phyloP scores from a whole-genome alignment of 2,329 filamentous ascomycete genomes.

The Shiraia bambusicola region DNA sequence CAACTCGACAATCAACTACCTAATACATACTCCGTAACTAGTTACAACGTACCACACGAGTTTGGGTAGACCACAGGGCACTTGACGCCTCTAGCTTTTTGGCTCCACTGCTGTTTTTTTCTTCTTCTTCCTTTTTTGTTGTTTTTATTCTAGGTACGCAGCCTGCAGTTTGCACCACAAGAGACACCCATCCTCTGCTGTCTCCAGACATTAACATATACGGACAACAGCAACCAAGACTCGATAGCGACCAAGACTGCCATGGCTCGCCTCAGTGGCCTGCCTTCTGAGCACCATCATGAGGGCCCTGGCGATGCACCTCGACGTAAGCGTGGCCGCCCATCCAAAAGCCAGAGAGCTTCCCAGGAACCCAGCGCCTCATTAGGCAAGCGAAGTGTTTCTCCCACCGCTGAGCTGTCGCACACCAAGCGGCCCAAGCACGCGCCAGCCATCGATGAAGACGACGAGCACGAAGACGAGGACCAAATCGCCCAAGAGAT shows the following conservation, averaged over 20 bases:
- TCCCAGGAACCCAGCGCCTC: constrained; percentile 21
- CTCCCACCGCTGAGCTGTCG: constrained; percentile 26
- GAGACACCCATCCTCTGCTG: constrained; percentile 5
- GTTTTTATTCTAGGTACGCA: constrained; percentile 4
- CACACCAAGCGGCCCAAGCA: constrained; percentile 40
- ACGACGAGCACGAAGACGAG: constrained; percentile 31
- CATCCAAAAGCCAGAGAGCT: constrained; percentile 25
- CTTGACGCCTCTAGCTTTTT: constrained; percentile 2
- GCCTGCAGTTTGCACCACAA: constrained; percentile 10
- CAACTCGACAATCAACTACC: neutral
- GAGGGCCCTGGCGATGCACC: constrained; percentile 38
- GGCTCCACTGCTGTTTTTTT: constrained; percentile 2
- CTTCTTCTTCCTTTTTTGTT: constrained; percentile 1
- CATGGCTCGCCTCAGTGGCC: constrained; percentile 40
- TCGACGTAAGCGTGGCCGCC: constrained; percentile 35
- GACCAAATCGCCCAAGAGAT: constrained; percentile 39
- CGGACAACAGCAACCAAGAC: constrained; percentile 2
- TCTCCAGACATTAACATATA: constrained; percentile 18
- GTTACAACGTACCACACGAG: no score
- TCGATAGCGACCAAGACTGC: constrained; percentile 1
- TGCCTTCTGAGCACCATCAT: constrained; percentile 40
- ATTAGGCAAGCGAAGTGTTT: constrained; percentile 32
- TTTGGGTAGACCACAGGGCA: constrained; percentile 5
- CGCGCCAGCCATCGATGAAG: constrained; percentile 28
- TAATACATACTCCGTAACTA: no score